Evolutionary conservation across 2,329 filamentous ascomycete genomes (phyloP).

Genomic region (Fusarium sp.): DNA sequence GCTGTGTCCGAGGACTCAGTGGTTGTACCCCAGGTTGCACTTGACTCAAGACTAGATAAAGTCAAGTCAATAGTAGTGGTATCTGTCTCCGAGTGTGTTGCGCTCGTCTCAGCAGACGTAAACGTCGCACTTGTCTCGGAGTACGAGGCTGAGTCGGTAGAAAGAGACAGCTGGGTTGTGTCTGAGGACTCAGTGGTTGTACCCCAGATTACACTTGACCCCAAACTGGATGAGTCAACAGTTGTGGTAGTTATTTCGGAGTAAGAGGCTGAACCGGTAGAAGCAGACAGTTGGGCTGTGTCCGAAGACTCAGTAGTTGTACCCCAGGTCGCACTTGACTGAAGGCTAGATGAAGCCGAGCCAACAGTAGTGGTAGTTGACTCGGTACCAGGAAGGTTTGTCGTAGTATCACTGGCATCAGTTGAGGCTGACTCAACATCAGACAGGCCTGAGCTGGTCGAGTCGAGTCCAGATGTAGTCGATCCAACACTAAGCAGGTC

Average conservation of each 20-base stretch:
- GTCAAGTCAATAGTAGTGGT: not conserved
- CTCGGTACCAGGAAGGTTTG: not conserved
- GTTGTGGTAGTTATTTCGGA: not conserved
- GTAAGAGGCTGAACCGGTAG: not conserved
- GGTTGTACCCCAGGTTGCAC: not conserved
- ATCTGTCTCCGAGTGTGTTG: not conserved
- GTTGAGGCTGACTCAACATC: not conserved
- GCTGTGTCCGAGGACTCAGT: not conserved
- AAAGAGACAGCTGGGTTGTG: not conserved
- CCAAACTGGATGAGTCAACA: not conserved
- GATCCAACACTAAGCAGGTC: too few species aligned
- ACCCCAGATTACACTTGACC: not conserved
- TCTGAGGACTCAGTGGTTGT: not conserved
- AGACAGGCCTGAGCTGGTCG: not conserved
- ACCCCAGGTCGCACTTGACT: not conserved
- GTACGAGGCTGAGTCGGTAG: not conserved
- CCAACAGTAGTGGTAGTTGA: not conserved
- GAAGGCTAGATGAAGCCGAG: not conserved
- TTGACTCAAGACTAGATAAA: not conserved
- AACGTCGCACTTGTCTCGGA: not conserved
- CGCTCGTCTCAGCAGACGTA: not conserved
- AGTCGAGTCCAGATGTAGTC: not conserved
- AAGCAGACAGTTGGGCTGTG: too few species aligned
- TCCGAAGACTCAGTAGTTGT: too few species aligned
- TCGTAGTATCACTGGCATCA: not conserved